Conservation (phyloP, 75 land plant species). For the Cupressus sempervirens region DNA sequence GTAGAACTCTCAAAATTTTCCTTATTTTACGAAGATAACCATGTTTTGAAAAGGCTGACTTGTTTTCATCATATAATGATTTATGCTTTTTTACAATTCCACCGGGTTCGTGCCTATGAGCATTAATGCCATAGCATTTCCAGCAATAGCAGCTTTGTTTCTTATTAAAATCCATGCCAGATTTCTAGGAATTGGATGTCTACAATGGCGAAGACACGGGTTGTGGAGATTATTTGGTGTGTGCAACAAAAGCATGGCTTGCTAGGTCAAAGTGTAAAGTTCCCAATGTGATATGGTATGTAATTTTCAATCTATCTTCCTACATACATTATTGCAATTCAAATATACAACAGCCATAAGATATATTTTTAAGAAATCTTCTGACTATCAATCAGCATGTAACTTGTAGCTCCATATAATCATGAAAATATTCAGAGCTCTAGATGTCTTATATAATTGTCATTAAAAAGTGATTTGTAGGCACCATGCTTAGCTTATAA, state of each 20-base stretch:
- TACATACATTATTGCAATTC: neutral
- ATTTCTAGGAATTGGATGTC: neutral
- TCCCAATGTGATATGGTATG: neutral
- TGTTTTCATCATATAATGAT: neutral
- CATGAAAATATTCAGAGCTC: neutral
- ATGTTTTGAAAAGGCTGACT: neutral
- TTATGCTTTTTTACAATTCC: neutral
- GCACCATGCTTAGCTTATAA: neutral
- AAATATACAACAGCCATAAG: neutral
- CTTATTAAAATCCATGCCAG: neutral
- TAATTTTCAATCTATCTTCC: neutral
- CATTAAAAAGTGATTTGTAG: neutral
- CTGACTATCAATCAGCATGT: neutral
- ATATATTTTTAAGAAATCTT: neutral
- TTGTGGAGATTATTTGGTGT: neutral
- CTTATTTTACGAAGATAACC: neutral
- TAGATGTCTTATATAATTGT: neutral
- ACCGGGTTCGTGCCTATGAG: neutral
- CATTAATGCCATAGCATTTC: neutral
- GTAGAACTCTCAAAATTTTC: neutral
- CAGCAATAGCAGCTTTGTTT: neutral
- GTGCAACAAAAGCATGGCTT: neutral
- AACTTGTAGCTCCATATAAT: neutral
- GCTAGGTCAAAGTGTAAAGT: neutral
- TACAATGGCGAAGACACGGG: neutral